Base-by-base conservation (phyloP, 371 early-diverging fungal genomes). In the Amoeboaphelidium protococcarum region DNA sequence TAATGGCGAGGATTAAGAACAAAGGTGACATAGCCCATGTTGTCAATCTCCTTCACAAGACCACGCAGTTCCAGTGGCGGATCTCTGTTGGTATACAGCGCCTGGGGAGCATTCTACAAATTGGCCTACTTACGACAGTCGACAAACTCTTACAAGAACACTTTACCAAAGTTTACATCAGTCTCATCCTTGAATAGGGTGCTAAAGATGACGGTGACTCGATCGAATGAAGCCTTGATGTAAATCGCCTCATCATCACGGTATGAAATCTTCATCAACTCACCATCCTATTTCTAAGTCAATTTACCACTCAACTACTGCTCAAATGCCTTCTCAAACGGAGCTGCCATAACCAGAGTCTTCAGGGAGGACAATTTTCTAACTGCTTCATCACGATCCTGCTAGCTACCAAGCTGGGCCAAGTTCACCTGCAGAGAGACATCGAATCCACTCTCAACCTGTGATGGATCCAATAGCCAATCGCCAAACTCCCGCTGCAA, bases 131-230 rank as follows among this genome's bases (percentile, higher is more conserved):
- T 76, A 41, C 96, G 71, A 20, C 88, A 92, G 65, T 96, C 96
- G 3, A 89, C 90, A 62, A 92, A 96, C 74, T 96, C 96, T 72
- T 94, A 92, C 56, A 95, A 64, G 59, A 96, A 96, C 43, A 96
- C 88, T 51, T 79, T 82, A 48, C 87, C 96, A 65, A 87, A 77
- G 49, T 90, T 77, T 43, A 76, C 72, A 60, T 96, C 96, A 2
- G 86, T 83, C 54, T 89, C 91, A 51, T 92, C 94, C 67, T 87
- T 84, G 63, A 96, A 96, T 54, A 72, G 65, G 23, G 89, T 88
- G 42, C 84, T 80, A 62, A 92, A 91, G 47, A 92, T 84, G 25
- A 90, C 94, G 2, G 92, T 91, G 51, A 94, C 87, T 27, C 94
- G 78, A 60, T 95, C 96, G 42, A 73, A 65, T 50, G 67, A 74